Conservation (phyloP, 495 filamentous ascomycete species). For the Penicillium alfredii region DNA sequence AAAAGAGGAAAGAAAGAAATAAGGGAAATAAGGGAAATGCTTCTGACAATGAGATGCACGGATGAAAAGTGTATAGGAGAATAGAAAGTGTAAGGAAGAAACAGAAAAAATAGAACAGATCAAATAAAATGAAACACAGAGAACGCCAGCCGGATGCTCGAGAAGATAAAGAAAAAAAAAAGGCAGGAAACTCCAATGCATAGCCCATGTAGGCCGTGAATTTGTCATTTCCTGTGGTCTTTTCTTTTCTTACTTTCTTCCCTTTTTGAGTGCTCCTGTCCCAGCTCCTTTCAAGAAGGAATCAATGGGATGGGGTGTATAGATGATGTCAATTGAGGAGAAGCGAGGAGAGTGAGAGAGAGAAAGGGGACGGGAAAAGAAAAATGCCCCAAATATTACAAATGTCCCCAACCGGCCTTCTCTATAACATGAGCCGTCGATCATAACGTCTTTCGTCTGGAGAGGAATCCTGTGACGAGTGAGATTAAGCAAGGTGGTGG, state of each 20-base stretch:
- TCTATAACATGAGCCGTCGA: constrained; percentile 47
- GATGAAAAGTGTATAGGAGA: constrained; percentile 11
- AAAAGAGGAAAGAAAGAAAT: constrained; percentile 5
- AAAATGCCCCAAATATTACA: constrained; percentile 26
- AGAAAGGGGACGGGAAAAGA: constrained; percentile 12
- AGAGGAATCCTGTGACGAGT: constrained; percentile 29
- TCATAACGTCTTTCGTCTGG: constrained; percentile 42
- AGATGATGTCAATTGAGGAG: neutral
- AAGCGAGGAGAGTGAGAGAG: constrained; percentile 11
- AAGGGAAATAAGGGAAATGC: constrained; percentile 1
- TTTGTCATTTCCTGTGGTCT: constrained; percentile 10
- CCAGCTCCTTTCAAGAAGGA: neutral
- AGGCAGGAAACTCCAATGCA: constrained; percentile 6
- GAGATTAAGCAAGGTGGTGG: constrained; percentile 20
- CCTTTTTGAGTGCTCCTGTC: no score
- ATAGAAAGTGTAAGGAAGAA: constrained; percentile 12
- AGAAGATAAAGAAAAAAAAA: constrained; percentile 7
- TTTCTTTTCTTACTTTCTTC: constrained; percentile 6
- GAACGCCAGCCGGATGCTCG: constrained; percentile 29
- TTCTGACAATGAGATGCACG: constrained; percentile 9
- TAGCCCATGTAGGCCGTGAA: no score
- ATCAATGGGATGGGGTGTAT: constrained; percentile 7
- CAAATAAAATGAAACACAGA: neutral
- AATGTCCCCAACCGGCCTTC: constrained; percentile 28
- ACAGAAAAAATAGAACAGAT: constrained; percentile 9